A percentile compares a stretch with the other conserved stretches of the same genome.
Evolutionary conservation across 2,329 filamentous ascomycete genomes (phyloP).

Genomic region (Rosellinia necatrix): DNA sequence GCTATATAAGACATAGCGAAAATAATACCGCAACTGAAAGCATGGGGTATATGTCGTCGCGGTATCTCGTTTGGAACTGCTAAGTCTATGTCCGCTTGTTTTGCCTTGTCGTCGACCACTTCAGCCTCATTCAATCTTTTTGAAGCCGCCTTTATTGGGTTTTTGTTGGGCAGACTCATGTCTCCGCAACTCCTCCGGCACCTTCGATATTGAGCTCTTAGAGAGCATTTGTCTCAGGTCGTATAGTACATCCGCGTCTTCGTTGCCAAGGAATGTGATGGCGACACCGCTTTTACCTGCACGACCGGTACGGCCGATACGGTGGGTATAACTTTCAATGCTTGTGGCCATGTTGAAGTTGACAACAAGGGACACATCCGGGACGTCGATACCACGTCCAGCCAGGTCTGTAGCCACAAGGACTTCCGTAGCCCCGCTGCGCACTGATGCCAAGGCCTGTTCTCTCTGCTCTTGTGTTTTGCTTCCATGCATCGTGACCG

Average conservation of each 20-base stretch:
- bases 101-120: not conserved
- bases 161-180: slow-evolving; percentile 93
- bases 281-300: slow-evolving; percentile 95
- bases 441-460: slow-evolving; percentile 83
- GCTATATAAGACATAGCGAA: not conserved
- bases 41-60: not conserved
- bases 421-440: slow-evolving; percentile 79
- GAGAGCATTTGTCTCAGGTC: slow-evolving; percentile 94
- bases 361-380: slow-evolving; percentile 89
- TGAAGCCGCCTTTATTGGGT: slow-evolving; percentile 50
- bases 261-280: slow-evolving; percentile 91
- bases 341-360: slow-evolving; percentile 98
- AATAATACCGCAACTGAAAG: not conserved
- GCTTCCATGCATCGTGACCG: slow-evolving; percentile 89
- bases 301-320: slow-evolving; percentile 95
- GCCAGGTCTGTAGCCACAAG: slow-evolving; percentile 95
- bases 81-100: not conserved
- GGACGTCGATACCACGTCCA: slow-evolving; percentile 95
- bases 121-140: slow-evolving; percentile 35
- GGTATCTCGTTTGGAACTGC: slow-evolving; percentile 20
- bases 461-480: slow-evolving; percentile 99
- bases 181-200: slow-evolving; percentile 87
- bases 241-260: slow-evolving; percentile 89
- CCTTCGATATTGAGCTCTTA: slow-evolving; percentile 85
- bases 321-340: slow-evolving; percentile 96